Evolutionary conservation across 345 rosid species (phyloP).

Genomic region (Acer saccharum): DNA sequence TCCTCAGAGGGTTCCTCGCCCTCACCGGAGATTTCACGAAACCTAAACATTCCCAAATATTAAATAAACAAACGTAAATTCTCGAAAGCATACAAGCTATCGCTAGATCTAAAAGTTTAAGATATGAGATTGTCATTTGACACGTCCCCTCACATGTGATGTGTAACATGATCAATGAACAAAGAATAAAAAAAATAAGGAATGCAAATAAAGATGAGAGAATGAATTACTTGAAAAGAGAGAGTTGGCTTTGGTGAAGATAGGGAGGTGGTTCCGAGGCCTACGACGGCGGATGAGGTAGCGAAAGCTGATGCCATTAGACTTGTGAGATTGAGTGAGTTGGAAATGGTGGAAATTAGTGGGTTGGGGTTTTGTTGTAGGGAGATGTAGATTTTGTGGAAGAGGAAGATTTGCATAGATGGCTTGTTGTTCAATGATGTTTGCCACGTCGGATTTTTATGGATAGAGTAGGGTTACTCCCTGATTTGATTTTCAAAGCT

Average conservation of each 20-base stretch:
- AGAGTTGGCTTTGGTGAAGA: slow-evolving; percentile 33
- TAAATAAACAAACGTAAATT: too few species aligned
- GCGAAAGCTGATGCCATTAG: slow-evolving; percentile 68
- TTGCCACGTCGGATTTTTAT: slow-evolving; percentile 51
- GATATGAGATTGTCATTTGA: too few species aligned
- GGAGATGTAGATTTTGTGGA: slow-evolving; percentile 48
- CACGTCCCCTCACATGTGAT: too few species aligned
- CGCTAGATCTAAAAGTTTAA: too few species aligned
- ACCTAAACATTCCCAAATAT: slow-evolving; percentile 28
- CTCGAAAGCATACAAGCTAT: too few species aligned
- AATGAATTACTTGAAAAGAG: slow-evolving; percentile 57
- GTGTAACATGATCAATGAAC: not conserved
- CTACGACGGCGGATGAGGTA: slow-evolving; percentile 60
- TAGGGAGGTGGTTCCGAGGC: slow-evolving; percentile 62
- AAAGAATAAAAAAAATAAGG: not conserved
- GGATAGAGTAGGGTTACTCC: slow-evolving; percentile 57
- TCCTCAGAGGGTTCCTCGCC: slow-evolving; percentile 60
- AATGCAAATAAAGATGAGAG: not conserved
- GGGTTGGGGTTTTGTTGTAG: not conserved
- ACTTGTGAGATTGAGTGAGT: not conserved
- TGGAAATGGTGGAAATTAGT: not conserved
- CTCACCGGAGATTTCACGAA: slow-evolving; percentile 55
- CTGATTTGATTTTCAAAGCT: too few species aligned
- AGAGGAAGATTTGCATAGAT: slow-evolving; percentile 48
- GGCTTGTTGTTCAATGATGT: slow-evolving; percentile 45